Percentiles rank a stretch among this genome's conserved stretches.
phyloP scores from a whole-genome alignment of 805 yeast genomes.

The Debaryomyces castellii region DNA sequence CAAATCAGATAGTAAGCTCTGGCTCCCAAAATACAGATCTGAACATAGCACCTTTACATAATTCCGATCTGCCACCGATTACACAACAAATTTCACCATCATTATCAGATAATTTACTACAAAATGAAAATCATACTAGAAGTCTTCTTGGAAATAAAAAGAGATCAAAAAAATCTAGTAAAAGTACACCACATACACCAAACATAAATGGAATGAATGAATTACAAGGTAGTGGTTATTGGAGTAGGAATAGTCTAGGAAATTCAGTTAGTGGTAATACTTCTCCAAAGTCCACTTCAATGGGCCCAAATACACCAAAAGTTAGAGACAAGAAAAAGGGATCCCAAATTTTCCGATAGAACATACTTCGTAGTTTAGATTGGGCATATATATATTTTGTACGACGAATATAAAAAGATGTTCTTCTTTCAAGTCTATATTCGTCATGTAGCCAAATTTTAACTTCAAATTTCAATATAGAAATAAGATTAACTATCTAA shows the following conservation, averaged over 20 bases:
- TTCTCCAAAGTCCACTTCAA: conserved; percentile 9
- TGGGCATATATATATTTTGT: too few species aligned
- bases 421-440: too few species aligned
- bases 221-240: conserved; percentile 7
- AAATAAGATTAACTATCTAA: too few species aligned
- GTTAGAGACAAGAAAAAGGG: conserved; percentile 16
- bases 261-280: conserved; percentile 4
- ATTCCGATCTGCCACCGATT: conserved; percentile 17
- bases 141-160: conserved; percentile 26
- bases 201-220: conserved; percentile 2
- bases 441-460: too few species aligned
- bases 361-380: too few species aligned
- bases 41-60: conserved; percentile 22
- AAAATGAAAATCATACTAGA: conserved; percentile 18
- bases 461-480: too few species aligned
- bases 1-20: background rate
- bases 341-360: conserved; percentile 21
- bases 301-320: conserved; percentile 9
- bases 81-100: conserved; percentile 15
- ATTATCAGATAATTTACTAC: conserved; percentile 2
- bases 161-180: conserved; percentile 17
- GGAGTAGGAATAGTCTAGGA: conserved; percentile 6
- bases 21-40: conserved; percentile 10
- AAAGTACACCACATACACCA: conserved; percentile 14
- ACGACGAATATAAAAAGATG: too few species aligned